Percentiles rank a stretch among this genome's conserved stretches.
phyloP scores from a whole-genome alignment of 1,139 yeast species.

The Diutina ranongensis region DNA sequence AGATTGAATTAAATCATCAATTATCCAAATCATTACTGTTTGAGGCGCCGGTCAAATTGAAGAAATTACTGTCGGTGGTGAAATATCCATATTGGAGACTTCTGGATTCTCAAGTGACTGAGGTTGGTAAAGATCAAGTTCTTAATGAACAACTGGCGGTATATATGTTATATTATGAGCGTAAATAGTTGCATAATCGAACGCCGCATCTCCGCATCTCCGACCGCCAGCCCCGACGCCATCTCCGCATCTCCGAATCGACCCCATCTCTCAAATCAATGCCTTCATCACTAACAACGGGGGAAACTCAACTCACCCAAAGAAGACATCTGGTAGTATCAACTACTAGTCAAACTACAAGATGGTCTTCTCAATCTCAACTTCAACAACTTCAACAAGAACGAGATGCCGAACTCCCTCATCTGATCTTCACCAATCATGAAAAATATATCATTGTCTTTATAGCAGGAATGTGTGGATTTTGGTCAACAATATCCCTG shows the following conservation, averaged over 20 bases:
- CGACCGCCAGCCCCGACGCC: no score
- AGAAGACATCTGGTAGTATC: conserved; percentile 2
- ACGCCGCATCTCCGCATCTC: no score
- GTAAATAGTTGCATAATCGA: no score
- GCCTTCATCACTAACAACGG: background rate
- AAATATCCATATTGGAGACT: conserved; percentile 4
- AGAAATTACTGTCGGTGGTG: background rate
- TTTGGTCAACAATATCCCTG: conserved; percentile 5
- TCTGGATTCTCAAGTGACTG: conserved; percentile 1
- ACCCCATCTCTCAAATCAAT: background rate
- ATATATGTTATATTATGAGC: conserved; percentile 6
- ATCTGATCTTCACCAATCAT: background rate
- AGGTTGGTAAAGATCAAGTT: background rate
- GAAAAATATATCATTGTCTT: conserved; percentile 1
- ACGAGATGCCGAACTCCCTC: conserved; percentile 3
- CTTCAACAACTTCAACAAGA: conserved; percentile 2
- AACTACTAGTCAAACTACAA: background rate
- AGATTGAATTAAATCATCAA: background rate
- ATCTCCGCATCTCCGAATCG: no score
- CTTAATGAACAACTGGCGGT: background rate
- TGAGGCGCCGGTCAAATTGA: background rate
- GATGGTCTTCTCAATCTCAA: conserved; percentile 1
- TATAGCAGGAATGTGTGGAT: conserved; percentile 1
- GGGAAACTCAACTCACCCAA: background rate
- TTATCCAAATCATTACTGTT: background rate